phyloP scores from a whole-genome alignment of 306 rosid species.

The Trifolium pratense region DNA sequence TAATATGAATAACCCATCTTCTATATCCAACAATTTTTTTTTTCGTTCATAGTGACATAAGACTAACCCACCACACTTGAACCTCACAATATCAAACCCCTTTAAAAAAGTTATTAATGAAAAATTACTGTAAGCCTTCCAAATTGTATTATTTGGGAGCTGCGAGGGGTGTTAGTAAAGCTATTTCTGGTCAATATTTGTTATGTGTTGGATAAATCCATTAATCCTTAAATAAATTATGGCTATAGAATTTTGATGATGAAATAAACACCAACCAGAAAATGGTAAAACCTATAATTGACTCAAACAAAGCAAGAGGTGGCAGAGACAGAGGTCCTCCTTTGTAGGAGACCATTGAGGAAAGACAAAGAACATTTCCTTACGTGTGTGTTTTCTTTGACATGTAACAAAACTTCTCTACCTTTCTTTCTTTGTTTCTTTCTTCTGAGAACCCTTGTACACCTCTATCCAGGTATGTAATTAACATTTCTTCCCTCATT shows the following conservation, averaged over 20 bases:
- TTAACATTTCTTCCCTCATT: neutral
- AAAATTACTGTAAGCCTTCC: neutral
- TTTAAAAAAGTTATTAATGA: too few species aligned
- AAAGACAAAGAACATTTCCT: constrained; percentile 38
- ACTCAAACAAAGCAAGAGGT: constrained; percentile 51
- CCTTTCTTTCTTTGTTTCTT: constrained; percentile 35
- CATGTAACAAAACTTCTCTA: constrained; percentile 10
- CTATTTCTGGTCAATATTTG: constrained; percentile 32
- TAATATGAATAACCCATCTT: too few species aligned
- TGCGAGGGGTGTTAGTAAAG: neutral
- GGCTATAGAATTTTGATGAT: neutral
- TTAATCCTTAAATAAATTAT: neutral
- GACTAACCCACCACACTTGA: too few species aligned
- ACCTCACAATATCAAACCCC: too few species aligned
- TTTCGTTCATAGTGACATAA: too few species aligned
- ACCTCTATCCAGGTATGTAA: constrained; percentile 50
- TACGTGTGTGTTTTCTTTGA: constrained; percentile 24
- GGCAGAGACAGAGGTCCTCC: constrained; percentile 46
- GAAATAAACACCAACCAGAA: constrained; percentile 5
- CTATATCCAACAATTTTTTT: too few species aligned
- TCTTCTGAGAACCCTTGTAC: constrained; percentile 39
- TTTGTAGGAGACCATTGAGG: constrained; percentile 58
- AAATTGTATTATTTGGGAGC: neutral
- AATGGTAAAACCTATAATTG: constrained; percentile 54
- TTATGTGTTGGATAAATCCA: neutral